Evolutionary conservation across 2,329 filamentous ascomycete genomes (phyloP), one percentile per base, ranked within the genome.

Genomic region (Nannizziopsis arthrosporioides): DNA sequence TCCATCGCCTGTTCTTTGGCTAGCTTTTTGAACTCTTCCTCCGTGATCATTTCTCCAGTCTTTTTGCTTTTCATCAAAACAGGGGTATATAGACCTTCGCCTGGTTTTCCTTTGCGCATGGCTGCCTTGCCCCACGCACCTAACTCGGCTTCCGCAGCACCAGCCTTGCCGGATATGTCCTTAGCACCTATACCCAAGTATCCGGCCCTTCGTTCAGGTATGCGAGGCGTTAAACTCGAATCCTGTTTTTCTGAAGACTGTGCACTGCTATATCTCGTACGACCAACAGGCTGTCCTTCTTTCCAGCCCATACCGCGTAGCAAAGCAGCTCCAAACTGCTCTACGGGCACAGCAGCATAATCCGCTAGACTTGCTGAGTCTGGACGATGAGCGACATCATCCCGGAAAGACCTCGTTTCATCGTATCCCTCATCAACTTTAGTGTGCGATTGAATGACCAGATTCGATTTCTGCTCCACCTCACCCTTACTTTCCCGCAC

Each of bases 221-320:
- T 70, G 53, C 78, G 81, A 32, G 80, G 73, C 55, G 84, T 84
- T 5, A 68, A 73, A 2, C 71, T 64, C 1, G 73, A 74, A 41
- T 72, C 68, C 52, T 41, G 9, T 18, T 56, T 54, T 3, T 60
- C 51, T 35, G 58, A 53, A 32, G 61, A 55, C 51, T 65, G 56
- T 55, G 64, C 55, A 14, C 65, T 64, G 19, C 66, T 66, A 47
- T 75, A 70, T 18, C 74, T 70, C 47, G 80, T 76, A 53, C 59
- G 64, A 68, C 82, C 71, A 44, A 80, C 72, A 35, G 70, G 67
- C 53, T 78, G 73, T 14, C 74, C 79, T 54, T 81, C 78, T 59
- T 95, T 88, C 89, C 90, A 95, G 7, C 92, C 92, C 85, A 96
- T 95, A 8, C 89, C 88, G 30, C 89, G 80, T 32, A 98, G 74